Evolutionary conservation across 225 moss, liverwort and hornwort genomes (phyloP).

Genomic region (Asterella californica): DNA sequence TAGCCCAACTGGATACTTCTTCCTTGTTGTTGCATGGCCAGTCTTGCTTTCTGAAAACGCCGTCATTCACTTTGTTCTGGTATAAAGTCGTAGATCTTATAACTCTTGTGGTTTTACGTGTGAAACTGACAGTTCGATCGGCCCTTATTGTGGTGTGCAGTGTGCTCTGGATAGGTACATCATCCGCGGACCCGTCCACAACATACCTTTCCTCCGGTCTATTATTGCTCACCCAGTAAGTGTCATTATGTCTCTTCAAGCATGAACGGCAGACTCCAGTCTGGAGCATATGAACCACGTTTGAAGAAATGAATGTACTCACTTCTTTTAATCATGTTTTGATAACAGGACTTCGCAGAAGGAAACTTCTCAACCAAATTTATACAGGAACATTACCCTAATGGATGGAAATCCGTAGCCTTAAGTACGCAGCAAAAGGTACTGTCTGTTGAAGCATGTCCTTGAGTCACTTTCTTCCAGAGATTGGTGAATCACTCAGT

Average conservation of each 20-base stretch:
- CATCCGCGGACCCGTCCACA: conserved; percentile 35
- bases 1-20: too few relatives aligned
- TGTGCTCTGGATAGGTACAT: conserved; percentile 45
- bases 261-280: background rate
- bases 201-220: conserved; percentile 40
- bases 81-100: too few relatives aligned
- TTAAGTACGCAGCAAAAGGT: conserved; percentile 32
- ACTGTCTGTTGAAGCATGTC: background rate
- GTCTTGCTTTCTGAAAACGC: too few relatives aligned
- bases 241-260: background rate
- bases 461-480: background rate
- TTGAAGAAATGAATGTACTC: background rate
- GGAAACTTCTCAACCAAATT: conserved; percentile 45
- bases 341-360: conserved; percentile 29
- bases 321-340: background rate
- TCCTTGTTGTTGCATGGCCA: too few relatives aligned
- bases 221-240: conserved; percentile 36
- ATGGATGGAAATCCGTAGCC: conserved; percentile 34
- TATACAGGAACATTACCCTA: conserved; percentile 44
- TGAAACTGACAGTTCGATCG: background rate
- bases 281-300: background rate
- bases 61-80: too few relatives aligned
- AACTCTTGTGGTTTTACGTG: background rate
- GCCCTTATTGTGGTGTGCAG: conserved; percentile 16
- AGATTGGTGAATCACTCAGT: background rate